These are phyloP conservation scores for Pseudoscleropodium purum DNA, from an alignment of 225 moss, liverwort and hornwort species.

Conservation along the genomic window DNA sequence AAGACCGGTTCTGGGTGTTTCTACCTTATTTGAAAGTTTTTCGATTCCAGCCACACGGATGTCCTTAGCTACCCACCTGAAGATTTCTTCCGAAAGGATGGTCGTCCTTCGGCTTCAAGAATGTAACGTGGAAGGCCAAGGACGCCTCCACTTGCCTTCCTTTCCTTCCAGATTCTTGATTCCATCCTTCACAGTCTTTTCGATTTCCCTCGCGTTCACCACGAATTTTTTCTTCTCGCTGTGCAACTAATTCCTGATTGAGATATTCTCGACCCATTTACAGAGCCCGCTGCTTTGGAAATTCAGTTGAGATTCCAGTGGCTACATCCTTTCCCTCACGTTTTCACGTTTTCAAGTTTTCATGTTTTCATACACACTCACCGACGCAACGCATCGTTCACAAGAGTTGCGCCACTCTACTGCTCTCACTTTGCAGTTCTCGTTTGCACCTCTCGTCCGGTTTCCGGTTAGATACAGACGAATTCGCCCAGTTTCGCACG, in stretches of 20 bases:
- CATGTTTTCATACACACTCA: not conserved
- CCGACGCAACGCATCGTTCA: not conserved
- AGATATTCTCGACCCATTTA: not conserved
- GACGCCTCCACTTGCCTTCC: not conserved
- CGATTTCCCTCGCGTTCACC: not conserved
- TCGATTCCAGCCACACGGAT: not conserved
- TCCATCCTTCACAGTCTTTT: not conserved
- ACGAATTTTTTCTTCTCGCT: not conserved
- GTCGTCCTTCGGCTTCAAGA: not conserved
- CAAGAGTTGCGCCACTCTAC: not conserved
- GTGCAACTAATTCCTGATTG: not conserved
- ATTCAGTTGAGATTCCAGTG: not conserved
- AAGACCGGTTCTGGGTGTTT: no score
- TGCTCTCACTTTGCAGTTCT: not conserved
- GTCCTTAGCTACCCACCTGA: not conserved
- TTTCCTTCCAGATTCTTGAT: not conserved
- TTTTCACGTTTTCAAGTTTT: not conserved
- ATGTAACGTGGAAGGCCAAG: not conserved
- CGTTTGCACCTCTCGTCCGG: not conserved
- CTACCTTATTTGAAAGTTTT: not conserved
- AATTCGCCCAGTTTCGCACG: not conserved
- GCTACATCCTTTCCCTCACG: not conserved
- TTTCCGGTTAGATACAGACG: not conserved
- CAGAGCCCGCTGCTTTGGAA: not conserved
- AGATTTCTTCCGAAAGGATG: not conserved